Conservation (phyloP, 257 asterid genomes). For the Solanum bukasovii region DNA sequence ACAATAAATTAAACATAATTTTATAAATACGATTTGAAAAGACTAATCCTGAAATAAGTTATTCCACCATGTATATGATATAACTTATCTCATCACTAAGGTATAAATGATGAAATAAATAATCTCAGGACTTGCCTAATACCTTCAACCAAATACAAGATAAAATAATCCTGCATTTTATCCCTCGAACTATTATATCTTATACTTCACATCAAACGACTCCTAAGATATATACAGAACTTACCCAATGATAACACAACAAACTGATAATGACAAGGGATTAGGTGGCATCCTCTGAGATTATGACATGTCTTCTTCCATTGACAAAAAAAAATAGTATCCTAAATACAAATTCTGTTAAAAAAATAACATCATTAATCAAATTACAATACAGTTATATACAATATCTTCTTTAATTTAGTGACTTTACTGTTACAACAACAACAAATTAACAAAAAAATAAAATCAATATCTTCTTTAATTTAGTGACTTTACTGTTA, state of each 20-base stretch:
- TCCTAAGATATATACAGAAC: not conserved
- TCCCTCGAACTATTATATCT: no score
- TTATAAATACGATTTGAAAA: no score
- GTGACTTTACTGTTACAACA: not conserved
- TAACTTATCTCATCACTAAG: no score
- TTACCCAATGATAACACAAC: not conserved
- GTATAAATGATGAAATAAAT: no score
- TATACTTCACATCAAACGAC: no score
- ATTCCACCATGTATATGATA: no score
- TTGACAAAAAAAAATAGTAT: not conserved
- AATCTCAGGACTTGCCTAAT: no score
- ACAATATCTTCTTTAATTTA: not conserved
- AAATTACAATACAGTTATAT: not conserved
- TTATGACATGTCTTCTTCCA: not conserved
- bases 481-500: not conserved
- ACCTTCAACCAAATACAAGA: no score
- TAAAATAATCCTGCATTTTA: no score
- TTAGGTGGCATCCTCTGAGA: not conserved
- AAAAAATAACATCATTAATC: not conserved
- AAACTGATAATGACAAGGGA: not conserved
- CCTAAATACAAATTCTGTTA: not conserved
- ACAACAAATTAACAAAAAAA: not conserved
- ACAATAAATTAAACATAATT: not conserved
- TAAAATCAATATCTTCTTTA: not conserved
- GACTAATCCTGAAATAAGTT: not conserved